Base-by-base conservation (phyloP, 2,329 filamentous ascomycete genomes). In the Chrysoporthe puriensis region DNA sequence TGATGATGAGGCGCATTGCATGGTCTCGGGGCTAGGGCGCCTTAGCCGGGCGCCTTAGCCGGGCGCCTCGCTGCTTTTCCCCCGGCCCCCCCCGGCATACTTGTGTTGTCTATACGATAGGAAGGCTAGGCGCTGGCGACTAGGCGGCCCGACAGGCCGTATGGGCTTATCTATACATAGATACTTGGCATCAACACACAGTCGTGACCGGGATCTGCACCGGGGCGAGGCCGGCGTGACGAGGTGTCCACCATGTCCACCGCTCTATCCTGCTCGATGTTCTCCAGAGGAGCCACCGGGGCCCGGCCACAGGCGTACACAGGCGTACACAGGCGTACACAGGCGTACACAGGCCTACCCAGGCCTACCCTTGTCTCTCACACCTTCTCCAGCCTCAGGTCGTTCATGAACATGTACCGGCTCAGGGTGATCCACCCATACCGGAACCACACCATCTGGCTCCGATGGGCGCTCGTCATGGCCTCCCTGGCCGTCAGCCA, bases 371-470 rank as follows among this genome's bases (percentile, higher is more conserved):
- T 26, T 26, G 26, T 26, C 26, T 16, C 57, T n/a, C 58, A 66
- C 43, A 78, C 74, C 68, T 79, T 80, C 71, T 86, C 85, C 43
- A 87, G 77, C 75, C 83, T 86, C 79, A 99, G 77, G 77, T 98
- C 94, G 79, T 99, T 99, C 43, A 98, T 86, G 67, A 94, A 86
- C 96, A 99, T 98, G 80, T 98, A 99, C 69, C 96, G 85, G 74
- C 94, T 96, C 67, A 97, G 77, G 0, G 88, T 85, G 76, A 99
- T 97, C 94, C 94, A 99, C 2, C 94, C 93, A 87, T 94, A 98
- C 8, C 96, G 88, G 77, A 98, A 99, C 96, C 96, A 99, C 48
- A 92, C 88, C 96, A 99, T 99, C 85, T 99, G 96, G 78, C 94
- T 97, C 80, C 89, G 84, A 82, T 99, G 96, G 40, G 92, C 95